Percentiles rank a stretch among this genome's conserved stretches.
Conservation (phyloP, 2,329 filamentous ascomycete species). For the Microcyclospora pomicola region DNA sequence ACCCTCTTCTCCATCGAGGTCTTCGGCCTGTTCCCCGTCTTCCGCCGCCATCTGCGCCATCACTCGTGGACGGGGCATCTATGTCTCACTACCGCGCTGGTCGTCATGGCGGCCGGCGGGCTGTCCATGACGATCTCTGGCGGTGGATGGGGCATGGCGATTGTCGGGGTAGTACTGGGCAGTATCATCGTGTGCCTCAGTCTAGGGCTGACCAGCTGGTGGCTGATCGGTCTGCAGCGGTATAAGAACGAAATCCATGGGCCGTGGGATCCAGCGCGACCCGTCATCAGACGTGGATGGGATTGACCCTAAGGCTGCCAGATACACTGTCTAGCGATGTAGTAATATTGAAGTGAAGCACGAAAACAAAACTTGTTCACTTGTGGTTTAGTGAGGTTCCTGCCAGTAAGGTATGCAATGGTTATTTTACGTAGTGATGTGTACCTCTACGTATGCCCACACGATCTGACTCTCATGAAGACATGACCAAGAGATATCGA, state of each 20-base stretch:
- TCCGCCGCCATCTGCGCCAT: constrained; percentile 73
- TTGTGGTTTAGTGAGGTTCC: too few relatives aligned
- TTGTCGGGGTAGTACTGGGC: constrained; percentile 64
- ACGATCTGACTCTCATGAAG: too few relatives aligned
- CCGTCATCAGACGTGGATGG: constrained; percentile 51
- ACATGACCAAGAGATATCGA: too few relatives aligned
- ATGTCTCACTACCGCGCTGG: constrained; percentile 57
- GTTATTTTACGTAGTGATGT: too few relatives aligned
- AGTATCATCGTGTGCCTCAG: constrained; percentile 59
- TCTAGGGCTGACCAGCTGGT: constrained; percentile 94
- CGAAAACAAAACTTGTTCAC: too few relatives aligned
- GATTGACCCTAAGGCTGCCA: background rate
- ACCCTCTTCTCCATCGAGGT: constrained; percentile 96
- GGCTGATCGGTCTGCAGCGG: constrained; percentile 90
- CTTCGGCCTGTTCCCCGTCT: constrained; percentile 95
- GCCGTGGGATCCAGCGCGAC: constrained; percentile 91
- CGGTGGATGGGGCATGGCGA: constrained; percentile 40
- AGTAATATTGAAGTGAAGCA: too few relatives aligned
- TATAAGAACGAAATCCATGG: constrained; percentile 99
- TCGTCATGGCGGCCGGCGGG: constrained; percentile 66
- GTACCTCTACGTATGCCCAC: too few relatives aligned
- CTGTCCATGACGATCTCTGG: constrained; percentile 48
- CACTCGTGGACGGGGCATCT: constrained; percentile 73
- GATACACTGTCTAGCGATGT: too few relatives aligned
- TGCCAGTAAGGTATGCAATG: too few relatives aligned